Evolutionary conservation across 768 basidiomycete species (phyloP), one percentile per base, ranked within the genome.

Genomic region (Psilocybe azurescens): DNA sequence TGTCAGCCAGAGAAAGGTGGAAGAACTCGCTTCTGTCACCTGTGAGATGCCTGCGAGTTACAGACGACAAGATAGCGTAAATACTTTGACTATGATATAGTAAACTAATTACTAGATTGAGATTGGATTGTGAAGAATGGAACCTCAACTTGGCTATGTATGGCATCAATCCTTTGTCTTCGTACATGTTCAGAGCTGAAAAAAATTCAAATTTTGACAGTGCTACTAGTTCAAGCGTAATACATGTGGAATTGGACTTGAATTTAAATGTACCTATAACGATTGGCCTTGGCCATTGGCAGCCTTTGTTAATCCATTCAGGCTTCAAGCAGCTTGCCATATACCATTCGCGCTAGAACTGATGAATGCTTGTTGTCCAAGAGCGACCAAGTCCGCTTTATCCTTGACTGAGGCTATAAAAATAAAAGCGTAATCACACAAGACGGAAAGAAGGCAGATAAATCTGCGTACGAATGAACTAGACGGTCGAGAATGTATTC

Each of bases 391-490:
- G 53, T 55, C 53, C 39, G 53, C 53, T 41, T 41, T 55, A 16
- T 55, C 53, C 36, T 55, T 2, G 53, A 55, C 38, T 14, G 6
- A 2, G 36, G 53, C 53, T 55, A 38, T 24, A 3, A 55, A 55
- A 41, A 53, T 39, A 18, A 39, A 39, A 41, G 36, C 16, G 18
- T 8, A 6, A 10, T 20, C 14, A 20, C 3, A 55, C 33, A 53
- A 18, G 53, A 33, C 30, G 10, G 9, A 39, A 55, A 55, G 38
- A 55, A 41, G 53, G 18, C 16, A 41, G 38, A 53, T 55, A 3
- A 41, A 41, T 55, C 16, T 11, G 18, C 36, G 53, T 55, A 55
- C 53, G 53, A 41, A 55, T 55, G 53, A 55, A 55, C 53, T 55
- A 55, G 38, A 39, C 16, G 38, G n/a, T 20, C 18, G 18, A 55